Percentiles rank a stretch among this genome's conserved stretches.
Evolutionary conservation across 305 asterid species (phyloP).

Genomic region (Fraxinus xanthoxyloides): DNA sequence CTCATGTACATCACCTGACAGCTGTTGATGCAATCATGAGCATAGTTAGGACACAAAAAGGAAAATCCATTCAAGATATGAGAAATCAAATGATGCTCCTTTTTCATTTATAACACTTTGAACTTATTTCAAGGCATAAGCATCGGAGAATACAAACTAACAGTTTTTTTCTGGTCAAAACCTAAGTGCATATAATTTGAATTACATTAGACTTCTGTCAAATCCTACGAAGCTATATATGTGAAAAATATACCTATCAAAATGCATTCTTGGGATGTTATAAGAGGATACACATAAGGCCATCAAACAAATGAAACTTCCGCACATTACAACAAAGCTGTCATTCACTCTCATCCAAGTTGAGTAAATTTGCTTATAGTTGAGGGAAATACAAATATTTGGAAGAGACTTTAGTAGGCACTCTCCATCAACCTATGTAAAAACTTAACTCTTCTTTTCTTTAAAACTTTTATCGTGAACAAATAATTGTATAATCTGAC

Average conservation of each 20-base stretch:
- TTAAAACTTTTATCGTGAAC: background rate
- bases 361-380: background rate
- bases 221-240: background rate
- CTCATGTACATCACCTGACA: conserved; percentile 89
- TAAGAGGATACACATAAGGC: background rate
- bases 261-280: background rate
- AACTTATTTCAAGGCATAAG: background rate
- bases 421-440: background rate
- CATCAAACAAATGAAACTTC: background rate
- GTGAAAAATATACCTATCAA: background rate
- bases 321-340: background rate
- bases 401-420: background rate
- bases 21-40: conserved; percentile 34
- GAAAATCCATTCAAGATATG: background rate
- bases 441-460: background rate
- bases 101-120: background rate
- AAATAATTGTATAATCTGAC: background rate
- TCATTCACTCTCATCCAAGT: background rate
- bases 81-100: background rate
- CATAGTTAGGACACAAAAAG: conserved; percentile 12
- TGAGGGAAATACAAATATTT: background rate
- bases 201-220: background rate
- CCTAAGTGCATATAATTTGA: background rate
- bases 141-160: background rate
- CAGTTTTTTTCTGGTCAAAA: background rate